Percentiles rank a stretch among this genome's conserved stretches.
Conservation (phyloP, 148 eudicot species). For the Pharnaceum exiguum region DNA sequence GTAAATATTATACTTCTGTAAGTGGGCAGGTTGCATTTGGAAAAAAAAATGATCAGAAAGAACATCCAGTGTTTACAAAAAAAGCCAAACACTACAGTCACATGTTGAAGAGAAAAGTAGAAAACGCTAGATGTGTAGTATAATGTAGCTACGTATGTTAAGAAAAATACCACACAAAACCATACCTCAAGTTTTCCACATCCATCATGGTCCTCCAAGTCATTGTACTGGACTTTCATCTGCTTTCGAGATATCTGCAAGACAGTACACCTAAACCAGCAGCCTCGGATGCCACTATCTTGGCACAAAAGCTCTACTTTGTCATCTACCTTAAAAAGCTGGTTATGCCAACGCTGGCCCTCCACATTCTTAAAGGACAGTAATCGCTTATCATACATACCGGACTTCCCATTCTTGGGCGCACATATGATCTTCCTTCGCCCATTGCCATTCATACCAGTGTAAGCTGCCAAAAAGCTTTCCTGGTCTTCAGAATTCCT, state of each 20-base stretch:
- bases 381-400: slow-evolving; percentile 23
- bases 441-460: slow-evolving; percentile 19
- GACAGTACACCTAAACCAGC: slow-evolving; percentile 91
- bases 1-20: too few relatives aligned
- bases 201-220: slow-evolving; percentile 77
- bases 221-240: slow-evolving; percentile 71
- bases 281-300: slow-evolving; percentile 94
- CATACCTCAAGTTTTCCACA: slow-evolving; percentile 78
- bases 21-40: too few relatives aligned
- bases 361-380: slow-evolving; percentile 36
- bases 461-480: slow-evolving; percentile 19
- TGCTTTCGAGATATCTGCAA: slow-evolving; percentile 55
- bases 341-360: slow-evolving; percentile 22
- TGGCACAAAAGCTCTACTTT: slow-evolving; percentile 79
- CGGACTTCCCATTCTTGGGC: slow-evolving; percentile 33
- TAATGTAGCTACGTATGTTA: neutral
- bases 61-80: too few relatives aligned
- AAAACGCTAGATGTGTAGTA: neutral
- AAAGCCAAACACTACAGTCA: too few relatives aligned
- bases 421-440: slow-evolving; percentile 24
- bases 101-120: too few relatives aligned
- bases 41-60: too few relatives aligned
- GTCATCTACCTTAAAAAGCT: slow-evolving; percentile 45
- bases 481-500: slow-evolving; percentile 44
- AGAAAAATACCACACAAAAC: neutral